Percentiles rank a stretch among this genome's conserved stretches.
Conservation (phyloP, 192 early-diverging fungal genomes). For the Entophlyctis helioformis region DNA sequence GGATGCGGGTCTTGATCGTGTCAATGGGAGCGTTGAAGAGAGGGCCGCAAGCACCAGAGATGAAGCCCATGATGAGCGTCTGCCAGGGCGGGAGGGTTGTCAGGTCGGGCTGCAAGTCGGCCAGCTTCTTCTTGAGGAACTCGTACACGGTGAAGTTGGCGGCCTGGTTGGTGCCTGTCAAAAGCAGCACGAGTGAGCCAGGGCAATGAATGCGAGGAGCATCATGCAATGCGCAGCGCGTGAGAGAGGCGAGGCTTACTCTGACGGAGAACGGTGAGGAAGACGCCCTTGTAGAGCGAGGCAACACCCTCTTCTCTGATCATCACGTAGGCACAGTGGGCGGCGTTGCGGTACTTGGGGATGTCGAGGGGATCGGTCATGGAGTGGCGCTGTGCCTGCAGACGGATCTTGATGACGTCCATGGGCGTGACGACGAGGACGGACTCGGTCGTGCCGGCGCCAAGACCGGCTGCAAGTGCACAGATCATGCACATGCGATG, state of each 20-base stretch:
- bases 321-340: slow-evolving; percentile 84
- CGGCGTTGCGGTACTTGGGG: slow-evolving; percentile 92
- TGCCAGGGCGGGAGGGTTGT: slow-evolving; percentile 76
- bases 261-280: slow-evolving; percentile 86
- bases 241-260: slow-evolving; percentile 19
- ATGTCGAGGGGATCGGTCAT: slow-evolving; percentile 93
- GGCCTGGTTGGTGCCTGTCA: slow-evolving; percentile 85
- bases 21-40: slow-evolving; percentile 95
- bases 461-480: slow-evolving; percentile 60
- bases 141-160: slow-evolving; percentile 98
- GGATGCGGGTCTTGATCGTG: slow-evolving; percentile 97
- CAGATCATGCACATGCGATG: not conserved
- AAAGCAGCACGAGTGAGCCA: not conserved
- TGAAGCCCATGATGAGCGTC: slow-evolving; percentile 75
- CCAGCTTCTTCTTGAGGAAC: slow-evolving; percentile 71
- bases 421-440: slow-evolving; percentile 93
- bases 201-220: not conserved
- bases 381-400: slow-evolving; percentile 92
- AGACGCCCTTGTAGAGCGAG: slow-evolving; percentile 90
- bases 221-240: not conserved
- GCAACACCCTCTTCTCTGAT: slow-evolving; percentile 77
- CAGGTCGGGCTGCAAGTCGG: slow-evolving; percentile 45
- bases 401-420: slow-evolving; percentile 98
- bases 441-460: slow-evolving; percentile 88
- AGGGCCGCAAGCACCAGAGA: slow-evolving; percentile 70